Conservation (phyloP, 129 eudicot genomes). For the Lonicera japonica region DNA sequence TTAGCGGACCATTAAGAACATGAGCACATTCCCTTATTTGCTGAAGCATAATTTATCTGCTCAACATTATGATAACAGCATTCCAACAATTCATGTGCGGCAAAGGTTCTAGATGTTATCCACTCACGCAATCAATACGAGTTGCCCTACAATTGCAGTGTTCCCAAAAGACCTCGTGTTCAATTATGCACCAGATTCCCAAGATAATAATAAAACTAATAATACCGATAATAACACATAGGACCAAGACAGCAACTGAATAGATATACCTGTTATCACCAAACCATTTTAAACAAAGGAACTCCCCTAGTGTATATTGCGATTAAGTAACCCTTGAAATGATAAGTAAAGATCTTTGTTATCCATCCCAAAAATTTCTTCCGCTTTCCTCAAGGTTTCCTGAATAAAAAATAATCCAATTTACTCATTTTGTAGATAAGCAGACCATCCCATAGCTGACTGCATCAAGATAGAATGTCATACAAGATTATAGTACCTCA, state of each 20-base stretch:
- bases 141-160: slow-evolving; percentile 10
- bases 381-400: slow-evolving; percentile 97
- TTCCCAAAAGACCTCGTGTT: not conserved
- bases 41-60: not conserved
- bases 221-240: not conserved
- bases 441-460: not conserved
- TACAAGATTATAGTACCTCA: slow-evolving; percentile 46
- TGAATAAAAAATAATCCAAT: slow-evolving; percentile 16
- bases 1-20: not conserved
- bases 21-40: not conserved
- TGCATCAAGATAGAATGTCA: slow-evolving; percentile 1
- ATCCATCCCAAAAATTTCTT: slow-evolving; percentile 79
- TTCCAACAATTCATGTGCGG: slow-evolving; percentile 3
- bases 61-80: not conserved
- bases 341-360: slow-evolving; percentile 87
- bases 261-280: not conserved
- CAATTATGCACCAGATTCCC: not conserved
- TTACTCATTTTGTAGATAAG: not conserved
- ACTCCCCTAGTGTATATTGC: slow-evolving; percentile 45
- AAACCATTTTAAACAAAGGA: not conserved
- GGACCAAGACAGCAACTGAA: not conserved
- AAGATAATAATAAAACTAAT: not conserved
- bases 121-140: not conserved
- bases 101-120: not conserved
- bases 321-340: slow-evolving; percentile 85